Conservation (phyloP, 2,329 filamentous ascomycete genomes). For the Trichothecium sympodiale region DNA sequence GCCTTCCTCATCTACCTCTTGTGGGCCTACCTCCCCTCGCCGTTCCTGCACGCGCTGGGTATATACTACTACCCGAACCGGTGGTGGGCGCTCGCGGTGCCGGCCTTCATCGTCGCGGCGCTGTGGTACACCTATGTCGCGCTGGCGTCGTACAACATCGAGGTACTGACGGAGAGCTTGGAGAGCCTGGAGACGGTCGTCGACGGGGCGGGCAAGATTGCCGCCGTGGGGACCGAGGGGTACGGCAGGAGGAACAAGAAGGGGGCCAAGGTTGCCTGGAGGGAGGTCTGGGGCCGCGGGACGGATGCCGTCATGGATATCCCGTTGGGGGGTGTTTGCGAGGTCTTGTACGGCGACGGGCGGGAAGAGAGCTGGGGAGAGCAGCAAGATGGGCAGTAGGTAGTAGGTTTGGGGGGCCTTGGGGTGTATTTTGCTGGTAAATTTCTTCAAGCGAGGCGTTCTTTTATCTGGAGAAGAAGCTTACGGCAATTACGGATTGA, state of each 20-base stretch:
- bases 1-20: slow-evolving; percentile 63
- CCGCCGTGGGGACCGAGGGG: slow-evolving; percentile 66
- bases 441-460: too few relatives aligned
- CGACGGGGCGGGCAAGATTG: slow-evolving; percentile 79
- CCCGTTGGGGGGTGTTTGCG: slow-evolving; percentile 86
- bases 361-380: slow-evolving; percentile 17
- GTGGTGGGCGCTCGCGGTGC: slow-evolving; percentile 94
- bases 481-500: too few relatives aligned
- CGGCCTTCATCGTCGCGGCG: slow-evolving; percentile 78
- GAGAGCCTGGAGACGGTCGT: slow-evolving; percentile 78
- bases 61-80: slow-evolving; percentile 96
- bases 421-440: too few relatives aligned
- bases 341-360: slow-evolving; percentile 73
- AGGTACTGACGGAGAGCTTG: slow-evolving; percentile 74
- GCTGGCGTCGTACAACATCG: slow-evolving; percentile 80
- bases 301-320: slow-evolving; percentile 98
- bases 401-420: too few relatives aligned
- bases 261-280: slow-evolving; percentile 51
- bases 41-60: slow-evolving; percentile 82
- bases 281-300: slow-evolving; percentile 74
- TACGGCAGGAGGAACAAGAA: slow-evolving; percentile 27
- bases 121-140: slow-evolving; percentile 92
- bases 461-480: too few relatives aligned
- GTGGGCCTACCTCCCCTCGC: slow-evolving; percentile 87
- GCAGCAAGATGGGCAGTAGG: slow-evolving; percentile 2